These are phyloP conservation scores for Colletotrichum falcatum DNA, from an alignment of 2,329 filamentous ascomycete species.

Conservation along the genomic window DNA sequence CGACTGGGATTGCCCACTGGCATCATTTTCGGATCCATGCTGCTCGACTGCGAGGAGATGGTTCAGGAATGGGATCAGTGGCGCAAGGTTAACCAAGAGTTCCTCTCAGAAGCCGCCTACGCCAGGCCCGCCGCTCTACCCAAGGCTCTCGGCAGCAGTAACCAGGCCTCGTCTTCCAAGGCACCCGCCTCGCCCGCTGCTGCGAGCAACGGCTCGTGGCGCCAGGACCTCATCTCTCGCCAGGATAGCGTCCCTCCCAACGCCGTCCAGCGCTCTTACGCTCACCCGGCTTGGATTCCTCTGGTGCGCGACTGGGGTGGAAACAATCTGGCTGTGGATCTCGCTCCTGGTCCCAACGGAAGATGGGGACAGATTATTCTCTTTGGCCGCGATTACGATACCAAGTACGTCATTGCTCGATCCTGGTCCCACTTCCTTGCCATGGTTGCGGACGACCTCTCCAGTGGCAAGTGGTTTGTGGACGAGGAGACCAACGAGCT, in stretches of 20 bases:
- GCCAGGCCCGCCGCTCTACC: slow-evolving; percentile 73
- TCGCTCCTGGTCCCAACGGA: slow-evolving; percentile 89
- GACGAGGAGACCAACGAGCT: slow-evolving; percentile 93
- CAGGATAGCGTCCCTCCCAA: slow-evolving; percentile 91
- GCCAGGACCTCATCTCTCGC: slow-evolving; percentile 83
- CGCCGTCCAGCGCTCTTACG: slow-evolving; percentile 91
- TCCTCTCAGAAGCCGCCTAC: slow-evolving; percentile 72
- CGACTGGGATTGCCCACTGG: slow-evolving; percentile 91
- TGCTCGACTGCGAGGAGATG: slow-evolving; percentile 98
- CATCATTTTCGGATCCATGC: slow-evolving; percentile 92
- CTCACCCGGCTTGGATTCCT: slow-evolving; percentile 95
- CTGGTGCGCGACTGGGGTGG: slow-evolving; percentile 97
- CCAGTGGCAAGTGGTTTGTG: slow-evolving; percentile 89
- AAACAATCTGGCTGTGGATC: slow-evolving; percentile 94
- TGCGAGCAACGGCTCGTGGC: slow-evolving; percentile 76
- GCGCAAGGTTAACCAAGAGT: slow-evolving; percentile 93
- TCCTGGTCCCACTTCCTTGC: slow-evolving; percentile 93
- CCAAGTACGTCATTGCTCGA: slow-evolving; percentile 94
- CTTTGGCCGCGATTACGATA: slow-evolving; percentile 97
- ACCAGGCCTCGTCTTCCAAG: slow-evolving; percentile 77
- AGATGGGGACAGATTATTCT: slow-evolving; percentile 98
- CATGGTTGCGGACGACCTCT: slow-evolving; percentile 88
- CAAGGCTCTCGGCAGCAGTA: slow-evolving; percentile 77
- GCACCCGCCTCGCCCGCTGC: slow-evolving; percentile 60
- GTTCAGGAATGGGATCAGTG: slow-evolving; percentile 98